Evolutionary conservation across 306 rosid genomes (phyloP).

Genomic region (Phaseolus lunatus): DNA sequence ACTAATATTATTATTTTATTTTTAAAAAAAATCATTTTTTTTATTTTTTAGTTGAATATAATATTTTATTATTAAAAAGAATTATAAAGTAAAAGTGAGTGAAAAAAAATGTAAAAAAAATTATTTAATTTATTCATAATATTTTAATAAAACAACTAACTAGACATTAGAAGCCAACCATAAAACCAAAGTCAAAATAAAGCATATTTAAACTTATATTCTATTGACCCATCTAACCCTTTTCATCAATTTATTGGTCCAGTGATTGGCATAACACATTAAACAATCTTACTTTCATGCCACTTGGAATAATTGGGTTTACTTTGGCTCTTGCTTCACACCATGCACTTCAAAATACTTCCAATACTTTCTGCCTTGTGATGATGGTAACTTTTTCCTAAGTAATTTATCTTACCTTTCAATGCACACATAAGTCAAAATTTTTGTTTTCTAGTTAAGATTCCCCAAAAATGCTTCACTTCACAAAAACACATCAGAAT

Average conservation of each 20-base stretch:
- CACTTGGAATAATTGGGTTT: slow-evolving; percentile 7
- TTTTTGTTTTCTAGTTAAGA: slow-evolving; percentile 31
- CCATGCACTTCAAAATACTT: background rate
- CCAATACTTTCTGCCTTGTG: slow-evolving; percentile 4
- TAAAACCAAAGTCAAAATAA: slow-evolving; percentile 11
- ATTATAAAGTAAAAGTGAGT: no score
- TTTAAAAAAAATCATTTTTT: no score
- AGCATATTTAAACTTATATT: background rate
- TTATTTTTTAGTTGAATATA: no score
- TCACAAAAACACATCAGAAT: background rate
- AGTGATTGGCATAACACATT: background rate
- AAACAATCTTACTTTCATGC: background rate
- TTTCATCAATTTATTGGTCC: background rate
- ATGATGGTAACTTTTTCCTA: slow-evolving; percentile 4
- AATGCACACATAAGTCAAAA: slow-evolving; percentile 32
- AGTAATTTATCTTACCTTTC: slow-evolving; percentile 45
- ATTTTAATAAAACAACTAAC: background rate
- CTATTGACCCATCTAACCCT: background rate
- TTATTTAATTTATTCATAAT: background rate
- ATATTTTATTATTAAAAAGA: no score
- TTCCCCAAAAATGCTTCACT: background rate
- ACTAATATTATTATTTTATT: no score
- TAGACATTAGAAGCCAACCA: background rate
- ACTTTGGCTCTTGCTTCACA: background rate
- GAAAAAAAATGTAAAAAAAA: no score